These are phyloP conservation scores for Paecilomyces variotii DNA, from an alignment of 2,329 filamentous ascomycete genomes.

Conservation along the genomic window DNA sequence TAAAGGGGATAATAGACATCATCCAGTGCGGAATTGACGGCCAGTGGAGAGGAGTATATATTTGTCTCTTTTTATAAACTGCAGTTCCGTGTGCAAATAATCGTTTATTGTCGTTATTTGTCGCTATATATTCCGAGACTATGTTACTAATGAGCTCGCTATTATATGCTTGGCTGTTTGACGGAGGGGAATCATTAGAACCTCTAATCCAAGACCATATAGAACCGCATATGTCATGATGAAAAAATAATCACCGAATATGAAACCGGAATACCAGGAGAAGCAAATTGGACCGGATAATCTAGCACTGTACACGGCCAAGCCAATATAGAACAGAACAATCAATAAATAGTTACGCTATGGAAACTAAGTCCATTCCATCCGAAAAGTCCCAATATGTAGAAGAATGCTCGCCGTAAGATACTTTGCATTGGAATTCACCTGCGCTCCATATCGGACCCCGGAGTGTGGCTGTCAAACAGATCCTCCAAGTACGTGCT, in stretches of 20 bases:
- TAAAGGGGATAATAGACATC: constrained; percentile 5
- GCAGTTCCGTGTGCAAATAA: not conserved
- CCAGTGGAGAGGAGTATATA: not conserved
- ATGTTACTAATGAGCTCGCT: not conserved
- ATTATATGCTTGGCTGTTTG: not conserved
- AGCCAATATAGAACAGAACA: not conserved
- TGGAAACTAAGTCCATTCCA: not conserved
- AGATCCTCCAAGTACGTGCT: constrained; percentile 87
- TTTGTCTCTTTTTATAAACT: not conserved
- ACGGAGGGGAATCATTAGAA: not conserved
- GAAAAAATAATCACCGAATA: not conserved
- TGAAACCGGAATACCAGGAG: not conserved
- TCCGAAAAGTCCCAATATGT: not conserved
- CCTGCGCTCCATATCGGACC: constrained; percentile 8
- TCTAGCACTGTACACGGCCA: not conserved
- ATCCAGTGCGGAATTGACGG: constrained; percentile 2
- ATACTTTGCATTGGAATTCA: not conserved
- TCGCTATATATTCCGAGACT: not conserved
- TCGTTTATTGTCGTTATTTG: not conserved
- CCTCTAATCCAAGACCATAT: not conserved
- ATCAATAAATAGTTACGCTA: not conserved
- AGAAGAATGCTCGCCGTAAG: not conserved
- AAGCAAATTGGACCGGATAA: not conserved
- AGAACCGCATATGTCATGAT: not conserved
- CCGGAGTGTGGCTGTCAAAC: constrained; percentile 59